These are phyloP conservation scores for Nakazawaea molendinolei DNA, from an alignment of 805 yeast genomes.

Conservation along the genomic window DNA sequence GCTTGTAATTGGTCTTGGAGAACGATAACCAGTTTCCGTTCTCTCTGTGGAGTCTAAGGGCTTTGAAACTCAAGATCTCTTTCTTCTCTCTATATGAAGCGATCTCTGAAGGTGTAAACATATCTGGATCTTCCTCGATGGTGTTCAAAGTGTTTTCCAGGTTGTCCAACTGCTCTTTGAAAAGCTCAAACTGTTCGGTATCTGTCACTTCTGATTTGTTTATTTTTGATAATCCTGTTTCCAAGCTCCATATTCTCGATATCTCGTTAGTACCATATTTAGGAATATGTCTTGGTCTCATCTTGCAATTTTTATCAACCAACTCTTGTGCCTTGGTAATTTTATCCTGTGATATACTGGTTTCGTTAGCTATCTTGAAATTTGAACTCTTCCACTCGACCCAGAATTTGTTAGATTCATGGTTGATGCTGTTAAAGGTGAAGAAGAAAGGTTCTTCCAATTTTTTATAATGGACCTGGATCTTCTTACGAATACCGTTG, in stretches of 20 bases:
- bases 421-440: slow-evolving; percentile 1
- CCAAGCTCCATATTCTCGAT: slow-evolving; percentile 8
- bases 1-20: slow-evolving; percentile 6
- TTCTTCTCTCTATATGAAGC: slow-evolving; percentile 8
- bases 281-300: slow-evolving; percentile 6
- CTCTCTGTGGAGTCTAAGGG: slow-evolving; percentile 14
- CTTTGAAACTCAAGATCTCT: slow-evolving; percentile 11
- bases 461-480: slow-evolving; percentile 6
- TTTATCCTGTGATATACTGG: background rate
- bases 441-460: slow-evolving; percentile 6
- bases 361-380: slow-evolving; percentile 3
- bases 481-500: background rate
- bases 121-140: slow-evolving; percentile 9
- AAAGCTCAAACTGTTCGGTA: background rate
- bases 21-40: slow-evolving; percentile 9
- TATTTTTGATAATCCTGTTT: slow-evolving; percentile 5
- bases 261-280: slow-evolving; percentile 10
- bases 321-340: slow-evolving; percentile 1
- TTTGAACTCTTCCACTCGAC: slow-evolving; percentile 4
- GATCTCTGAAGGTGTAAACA: slow-evolving; percentile 8
- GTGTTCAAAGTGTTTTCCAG: slow-evolving; percentile 1
- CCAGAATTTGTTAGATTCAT: slow-evolving; percentile 7
- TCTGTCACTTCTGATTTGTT: background rate
- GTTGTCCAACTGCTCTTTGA: slow-evolving; percentile 6
- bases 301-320: slow-evolving; percentile 6